phyloP scores from a whole-genome alignment of 805 yeast genomes.

The Middelhovenomyces tepae region DNA sequence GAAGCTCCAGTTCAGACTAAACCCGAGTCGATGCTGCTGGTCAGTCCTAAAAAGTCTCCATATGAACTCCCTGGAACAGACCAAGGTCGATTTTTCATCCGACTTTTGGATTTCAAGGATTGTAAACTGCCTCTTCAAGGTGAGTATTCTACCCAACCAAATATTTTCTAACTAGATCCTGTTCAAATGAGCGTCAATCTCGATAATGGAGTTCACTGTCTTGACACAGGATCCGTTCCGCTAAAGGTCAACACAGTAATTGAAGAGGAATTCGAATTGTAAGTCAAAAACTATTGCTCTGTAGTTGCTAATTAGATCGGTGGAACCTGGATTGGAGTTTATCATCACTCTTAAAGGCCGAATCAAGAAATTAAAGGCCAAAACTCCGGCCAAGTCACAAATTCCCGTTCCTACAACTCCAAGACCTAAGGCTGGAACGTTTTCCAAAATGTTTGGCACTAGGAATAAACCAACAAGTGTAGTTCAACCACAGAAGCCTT shows the following conservation, averaged over 20 bases:
- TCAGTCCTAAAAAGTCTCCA: no score
- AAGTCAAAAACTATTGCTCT: no score
- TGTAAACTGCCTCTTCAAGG: constrained; percentile 36
- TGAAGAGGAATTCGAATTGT: constrained; percentile 66
- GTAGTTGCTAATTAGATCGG: no score
- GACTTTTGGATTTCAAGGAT: constrained; percentile 37
- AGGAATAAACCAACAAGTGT: constrained; percentile 2
- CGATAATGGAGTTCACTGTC: constrained; percentile 69
- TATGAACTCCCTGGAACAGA: constrained; percentile 31
- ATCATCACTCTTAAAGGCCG: constrained; percentile 60
- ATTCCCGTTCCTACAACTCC: not conserved
- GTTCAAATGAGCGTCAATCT: no score
- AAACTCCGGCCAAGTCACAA: not conserved
- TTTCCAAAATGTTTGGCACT: constrained; percentile 2
- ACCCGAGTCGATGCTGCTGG: no score
- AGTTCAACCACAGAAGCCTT: constrained; percentile 4
- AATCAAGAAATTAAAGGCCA: constrained; percentile 32
- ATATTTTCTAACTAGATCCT: no score
- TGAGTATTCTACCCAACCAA: constrained; percentile 36
- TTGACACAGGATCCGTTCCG: constrained; percentile 45
- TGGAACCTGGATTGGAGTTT: constrained; percentile 46
- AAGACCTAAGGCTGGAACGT: constrained; percentile 9
- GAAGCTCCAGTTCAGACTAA: no score
- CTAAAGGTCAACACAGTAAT: constrained; percentile 29
- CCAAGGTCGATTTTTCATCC: constrained; percentile 32